Percentiles rank a stretch among this genome's conserved stretches.
These are phyloP conservation scores for Pseudocercospora cruenta DNA, from an alignment of 2,329 filamentous ascomycete genomes.

Conservation along the genomic window DNA sequence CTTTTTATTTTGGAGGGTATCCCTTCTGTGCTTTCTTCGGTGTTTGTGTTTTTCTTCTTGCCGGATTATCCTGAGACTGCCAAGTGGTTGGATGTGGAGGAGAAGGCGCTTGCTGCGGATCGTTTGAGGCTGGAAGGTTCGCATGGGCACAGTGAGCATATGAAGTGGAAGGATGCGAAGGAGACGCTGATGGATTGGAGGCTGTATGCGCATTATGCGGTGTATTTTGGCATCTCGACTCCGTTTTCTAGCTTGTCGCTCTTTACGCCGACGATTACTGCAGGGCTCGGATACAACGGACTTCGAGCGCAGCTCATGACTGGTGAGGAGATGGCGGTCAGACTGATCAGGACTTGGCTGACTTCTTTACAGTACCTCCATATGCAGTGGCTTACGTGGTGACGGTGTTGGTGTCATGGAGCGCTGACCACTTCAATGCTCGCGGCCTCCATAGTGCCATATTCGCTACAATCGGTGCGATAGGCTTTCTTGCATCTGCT, in stretches of 20 bases:
- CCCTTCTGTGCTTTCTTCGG: conserved; percentile 55
- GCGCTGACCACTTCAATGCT: conserved; percentile 65
- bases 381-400: conserved; percentile 49
- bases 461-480: conserved; percentile 55
- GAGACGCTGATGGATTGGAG: conserved; percentile 55
- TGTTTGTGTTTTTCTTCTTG: conserved; percentile 58
- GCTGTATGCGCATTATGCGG: conserved; percentile 56
- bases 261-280: conserved; percentile 55
- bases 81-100: conserved; percentile 45
- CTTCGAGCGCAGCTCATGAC: conserved; percentile 49
- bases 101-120: conserved; percentile 48
- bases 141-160: conserved; percentile 44
- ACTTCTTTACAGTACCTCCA: conserved; percentile 30
- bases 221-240: conserved; percentile 54
- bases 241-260: conserved; percentile 34
- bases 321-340: background rate
- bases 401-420: conserved; percentile 50
- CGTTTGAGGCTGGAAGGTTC: conserved; percentile 50
- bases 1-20: conserved; percentile 69
- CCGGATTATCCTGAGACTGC: conserved; percentile 58
- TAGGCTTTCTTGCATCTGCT: conserved; percentile 66
- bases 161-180: conserved; percentile 55
- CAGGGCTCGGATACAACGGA: conserved; percentile 63
- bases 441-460: conserved; percentile 57
- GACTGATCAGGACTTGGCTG: background rate